Evolutionary conservation across 768 basidiomycete species (phyloP), one percentile per base, ranked within the genome.

Genomic region (Lactarius trivialis): DNA sequence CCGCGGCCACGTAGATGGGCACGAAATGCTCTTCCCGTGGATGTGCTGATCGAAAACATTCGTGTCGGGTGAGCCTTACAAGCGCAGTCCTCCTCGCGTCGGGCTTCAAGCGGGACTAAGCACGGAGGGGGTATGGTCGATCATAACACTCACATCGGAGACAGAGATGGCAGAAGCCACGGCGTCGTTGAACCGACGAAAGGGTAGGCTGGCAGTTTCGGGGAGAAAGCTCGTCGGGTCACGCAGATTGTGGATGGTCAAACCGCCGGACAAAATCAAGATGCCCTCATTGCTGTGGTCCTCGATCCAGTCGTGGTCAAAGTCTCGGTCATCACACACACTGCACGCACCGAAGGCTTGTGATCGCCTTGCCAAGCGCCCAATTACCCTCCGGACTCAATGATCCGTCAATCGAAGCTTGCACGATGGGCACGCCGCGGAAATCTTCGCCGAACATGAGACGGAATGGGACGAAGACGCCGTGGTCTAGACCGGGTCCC

Each of bases 1-100:
- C 90, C 3, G 83, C 86, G 4, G 86, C 88, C 45, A 91, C 77
- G 70, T 91, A 89, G 17, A 93, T 65, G 11, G 91, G 91, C 17
- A 92, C 77, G 68, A 93, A 89, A 69, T 93, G 91, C 32, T 94
- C 91, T 65, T 85, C 84, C 3, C 86, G 79, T 1, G 90, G 91
- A 68, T 94, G 88, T 30, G 85, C 81, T 0, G 76, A 68, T 4
- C 84, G 79, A 78, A 89, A 93, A 9, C 81, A 81, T 4, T 76
- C 72, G 66, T 91, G 88, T 48, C 74, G 73, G 9, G 78, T 75
- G 61, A 93, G 75, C 9, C 73, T 72, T 56, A 82, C 60, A 74
- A 91, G 70, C 6, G 81, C 83, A 58, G 79, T 65, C 72, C 82
- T 84, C 39, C 87, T 79, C 41, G 75, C 75, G n/a, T 70, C 72